phyloP scores from a whole-genome alignment of 2,329 filamentous ascomycete genomes.

The Pyricularia grisea region DNA sequence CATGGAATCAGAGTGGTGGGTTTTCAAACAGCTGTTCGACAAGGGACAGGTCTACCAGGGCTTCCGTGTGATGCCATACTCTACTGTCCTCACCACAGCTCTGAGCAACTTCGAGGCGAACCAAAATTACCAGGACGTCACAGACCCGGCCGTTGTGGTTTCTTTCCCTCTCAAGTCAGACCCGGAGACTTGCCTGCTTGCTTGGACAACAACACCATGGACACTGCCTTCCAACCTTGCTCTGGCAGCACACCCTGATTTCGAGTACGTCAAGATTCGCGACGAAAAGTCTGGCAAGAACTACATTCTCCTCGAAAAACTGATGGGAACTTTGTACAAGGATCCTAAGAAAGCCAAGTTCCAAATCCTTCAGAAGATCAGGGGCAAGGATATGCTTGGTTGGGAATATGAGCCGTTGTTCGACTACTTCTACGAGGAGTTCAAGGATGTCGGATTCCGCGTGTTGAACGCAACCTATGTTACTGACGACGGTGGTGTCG shows the following conservation, averaged over 20 bases:
- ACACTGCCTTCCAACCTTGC: slow-evolving; percentile 70
- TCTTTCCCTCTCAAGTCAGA: slow-evolving; percentile 77
- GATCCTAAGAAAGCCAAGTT: slow-evolving; percentile 94
- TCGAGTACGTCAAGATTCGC: slow-evolving; percentile 75
- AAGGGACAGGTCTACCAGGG: slow-evolving; percentile 86
- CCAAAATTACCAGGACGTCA: slow-evolving; percentile 90
- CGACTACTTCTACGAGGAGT: slow-evolving; percentile 81
- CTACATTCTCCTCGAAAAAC: slow-evolving; percentile 75
- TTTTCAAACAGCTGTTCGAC: slow-evolving; percentile 87
- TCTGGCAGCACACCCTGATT: slow-evolving; percentile 64
- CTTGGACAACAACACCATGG: slow-evolving; percentile 67
- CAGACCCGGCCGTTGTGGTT: slow-evolving; percentile 83
- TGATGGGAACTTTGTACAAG: slow-evolving; percentile 80
- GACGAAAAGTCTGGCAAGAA: slow-evolving; percentile 77
- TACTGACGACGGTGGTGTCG: slow-evolving; percentile 81
- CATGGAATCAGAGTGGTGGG: slow-evolving; percentile 97
- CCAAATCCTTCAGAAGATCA: slow-evolving; percentile 69
- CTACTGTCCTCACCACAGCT: slow-evolving; percentile 79
- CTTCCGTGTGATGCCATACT: slow-evolving; percentile 91
- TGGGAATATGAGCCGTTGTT: slow-evolving; percentile 89
- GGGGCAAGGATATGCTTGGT: slow-evolving; percentile 75
- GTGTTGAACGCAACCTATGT: slow-evolving; percentile 81
- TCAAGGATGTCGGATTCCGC: slow-evolving; percentile 74
- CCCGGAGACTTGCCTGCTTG: slow-evolving; percentile 64
- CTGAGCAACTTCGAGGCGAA: slow-evolving; percentile 90